Conservation (phyloP, 192 early-diverging fungal species). For the Coemansia sp. region DNA sequence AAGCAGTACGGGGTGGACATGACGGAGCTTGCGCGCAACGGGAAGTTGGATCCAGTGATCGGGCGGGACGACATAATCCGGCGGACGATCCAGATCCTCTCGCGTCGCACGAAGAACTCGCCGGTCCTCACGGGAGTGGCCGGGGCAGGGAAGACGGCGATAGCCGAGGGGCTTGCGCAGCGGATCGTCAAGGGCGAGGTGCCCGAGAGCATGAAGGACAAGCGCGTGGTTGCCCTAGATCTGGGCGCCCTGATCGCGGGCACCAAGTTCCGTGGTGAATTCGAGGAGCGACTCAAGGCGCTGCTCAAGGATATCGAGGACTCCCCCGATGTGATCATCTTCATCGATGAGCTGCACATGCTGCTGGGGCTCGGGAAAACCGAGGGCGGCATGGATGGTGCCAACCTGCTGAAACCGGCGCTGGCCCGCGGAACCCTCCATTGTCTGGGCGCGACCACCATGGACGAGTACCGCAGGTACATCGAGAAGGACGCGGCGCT, state of each 20-base stretch:
- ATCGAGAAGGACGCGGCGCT: conserved; percentile 77
- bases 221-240: conserved; percentile 70
- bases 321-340: conserved; percentile 73
- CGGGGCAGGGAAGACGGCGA: conserved; percentile 81
- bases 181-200: conserved; percentile 75
- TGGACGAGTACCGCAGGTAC: conserved; percentile 76
- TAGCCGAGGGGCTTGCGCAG: conserved; percentile 79
- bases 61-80: conserved; percentile 78
- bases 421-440: conserved; percentile 71
- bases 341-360: conserved; percentile 80
- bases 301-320: conserved; percentile 71
- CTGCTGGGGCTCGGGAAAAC: conserved; percentile 73
- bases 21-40: conserved; percentile 70
- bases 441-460: conserved; percentile 77
- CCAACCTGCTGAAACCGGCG: conserved; percentile 80
- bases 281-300: conserved; percentile 78
- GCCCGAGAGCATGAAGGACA: conserved; percentile 76
- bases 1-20: conserved; percentile 69
- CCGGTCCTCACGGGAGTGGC: conserved; percentile 77
- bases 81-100: conserved; percentile 73
- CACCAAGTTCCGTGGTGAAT: conserved; percentile 70
- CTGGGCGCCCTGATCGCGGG: conserved; percentile 61
- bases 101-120: conserved; percentile 80
- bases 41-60: conserved; percentile 82
- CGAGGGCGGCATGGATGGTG: conserved; percentile 77